These are phyloP conservation scores for Penicillium sp. DNA, from an alignment of 2,329 filamentous ascomycete genomes.

Conservation along the genomic window DNA sequence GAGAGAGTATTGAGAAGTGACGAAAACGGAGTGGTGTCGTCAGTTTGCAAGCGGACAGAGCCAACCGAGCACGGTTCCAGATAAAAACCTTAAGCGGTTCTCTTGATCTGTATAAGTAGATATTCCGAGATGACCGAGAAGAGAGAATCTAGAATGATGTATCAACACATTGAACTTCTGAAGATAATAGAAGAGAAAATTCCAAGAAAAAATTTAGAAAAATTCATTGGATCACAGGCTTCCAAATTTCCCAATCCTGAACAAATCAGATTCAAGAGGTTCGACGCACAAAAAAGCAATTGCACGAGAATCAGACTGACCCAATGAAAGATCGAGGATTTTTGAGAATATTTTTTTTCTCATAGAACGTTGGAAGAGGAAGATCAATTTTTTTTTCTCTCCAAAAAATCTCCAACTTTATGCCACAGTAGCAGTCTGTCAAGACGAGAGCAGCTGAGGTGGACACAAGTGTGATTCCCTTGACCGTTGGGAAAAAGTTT, in stretches of 20 bases:
- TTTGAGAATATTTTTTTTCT: background rate
- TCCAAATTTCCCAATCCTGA: slow-evolving; percentile 5
- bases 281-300: slow-evolving; percentile 6
- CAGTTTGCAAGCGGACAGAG: slow-evolving; percentile 37
- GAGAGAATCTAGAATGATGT: background rate
- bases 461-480: slow-evolving; percentile 6
- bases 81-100: slow-evolving; percentile 31
- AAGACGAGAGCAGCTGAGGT: slow-evolving; percentile 6
- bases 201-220: slow-evolving; percentile 10
- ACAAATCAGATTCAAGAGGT: slow-evolving; percentile 11
- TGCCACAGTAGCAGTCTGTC: slow-evolving; percentile 5
- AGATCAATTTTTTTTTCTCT: background rate
- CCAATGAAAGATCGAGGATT: background rate
- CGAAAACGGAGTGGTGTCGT: slow-evolving; percentile 38
- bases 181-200: slow-evolving; percentile 3
- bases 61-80: slow-evolving; percentile 28
- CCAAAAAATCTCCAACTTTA: slow-evolving; percentile 3
- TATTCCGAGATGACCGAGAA: background rate
- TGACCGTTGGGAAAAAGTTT: background rate
- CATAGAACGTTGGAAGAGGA: background rate
- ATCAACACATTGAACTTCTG: background rate
- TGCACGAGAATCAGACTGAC: slow-evolving; percentile 4
- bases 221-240: slow-evolving; percentile 12
- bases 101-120: slow-evolving; percentile 1
- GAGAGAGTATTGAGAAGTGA: slow-evolving; percentile 12